phyloP scores from a whole-genome alignment of 495 filamentous ascomycete genomes.

The Penicillium argentinense region DNA sequence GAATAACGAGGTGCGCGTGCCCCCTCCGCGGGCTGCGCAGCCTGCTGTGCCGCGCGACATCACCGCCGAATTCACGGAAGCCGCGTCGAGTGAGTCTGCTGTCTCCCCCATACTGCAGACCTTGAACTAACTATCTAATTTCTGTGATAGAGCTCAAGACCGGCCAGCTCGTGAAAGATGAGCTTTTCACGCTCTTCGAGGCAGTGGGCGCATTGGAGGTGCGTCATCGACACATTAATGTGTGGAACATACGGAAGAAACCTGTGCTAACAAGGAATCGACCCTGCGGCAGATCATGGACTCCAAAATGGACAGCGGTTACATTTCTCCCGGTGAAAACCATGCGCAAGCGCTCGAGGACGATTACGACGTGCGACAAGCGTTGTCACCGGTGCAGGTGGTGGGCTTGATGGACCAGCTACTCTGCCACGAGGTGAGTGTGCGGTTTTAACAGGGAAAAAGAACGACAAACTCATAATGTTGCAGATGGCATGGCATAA shows the following conservation, averaged over 20 bases:
- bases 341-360: conserved; percentile 62
- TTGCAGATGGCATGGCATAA: conserved; percentile 92
- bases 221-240: conserved; percentile 26
- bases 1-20: conserved; percentile 37
- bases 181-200: conserved; percentile 88
- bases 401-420: conserved; percentile 94
- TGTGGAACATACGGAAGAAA: conserved; percentile 4
- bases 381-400: conserved; percentile 73
- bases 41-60: conserved; percentile 67
- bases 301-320: conserved; percentile 96
- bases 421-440: conserved; percentile 76
- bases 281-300: conserved; percentile 81
- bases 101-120: neutral
- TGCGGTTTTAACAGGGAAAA: neutral
- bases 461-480: conserved; percentile 22
- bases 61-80: conserved; percentile 69
- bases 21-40: conserved; percentile 40
- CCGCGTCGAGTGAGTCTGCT: conserved; percentile 61
- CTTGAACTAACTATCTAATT: conserved; percentile 11
- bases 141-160: conserved; percentile 60
- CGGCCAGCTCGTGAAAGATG: conserved; percentile 91
- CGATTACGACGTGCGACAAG: conserved; percentile 74
- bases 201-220: conserved; percentile 94
- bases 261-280: conserved; percentile 13
- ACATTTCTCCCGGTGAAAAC: conserved; percentile 69